These are phyloP conservation scores for Dittrichia graveolens DNA, from an alignment of 129 eudicot species.

Conservation along the genomic window DNA sequence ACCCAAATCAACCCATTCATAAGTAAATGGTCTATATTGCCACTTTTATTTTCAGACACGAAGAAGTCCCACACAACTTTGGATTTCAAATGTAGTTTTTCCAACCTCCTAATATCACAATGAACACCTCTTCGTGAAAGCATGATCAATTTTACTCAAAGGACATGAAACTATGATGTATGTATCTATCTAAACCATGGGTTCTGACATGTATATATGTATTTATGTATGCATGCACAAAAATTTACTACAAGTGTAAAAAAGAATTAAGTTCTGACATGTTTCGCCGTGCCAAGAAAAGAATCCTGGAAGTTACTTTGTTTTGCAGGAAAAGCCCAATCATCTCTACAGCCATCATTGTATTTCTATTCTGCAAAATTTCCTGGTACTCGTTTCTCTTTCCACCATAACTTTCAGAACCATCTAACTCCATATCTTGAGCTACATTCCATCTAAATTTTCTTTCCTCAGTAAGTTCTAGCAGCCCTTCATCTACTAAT, in stretches of 20 bases:
- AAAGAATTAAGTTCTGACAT: conserved; percentile 66
- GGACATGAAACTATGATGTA: too few species aligned
- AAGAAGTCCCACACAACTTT: neutral
- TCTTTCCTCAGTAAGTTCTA: conserved; percentile 59
- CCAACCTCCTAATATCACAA: too few species aligned
- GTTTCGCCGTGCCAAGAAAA: conserved; percentile 82
- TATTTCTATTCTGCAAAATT: conserved; percentile 53
- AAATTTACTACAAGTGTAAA: neutral
- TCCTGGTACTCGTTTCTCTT: conserved; percentile 54
- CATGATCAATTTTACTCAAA: too few species aligned
- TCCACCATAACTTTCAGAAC: conserved; percentile 38
- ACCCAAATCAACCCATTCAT: neutral
- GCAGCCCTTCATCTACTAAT: conserved; percentile 81
- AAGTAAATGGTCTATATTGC: neutral
- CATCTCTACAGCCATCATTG: conserved; percentile 66
- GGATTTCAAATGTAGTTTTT: neutral
- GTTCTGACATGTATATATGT: too few species aligned
- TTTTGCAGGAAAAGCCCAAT: conserved; percentile 76
- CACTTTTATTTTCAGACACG: neutral
- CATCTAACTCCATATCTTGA: conserved; percentile 78
- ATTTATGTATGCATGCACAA: neutral
- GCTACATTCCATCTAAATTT: conserved; percentile 54
- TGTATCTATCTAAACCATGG: too few species aligned
- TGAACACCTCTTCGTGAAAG: too few species aligned
- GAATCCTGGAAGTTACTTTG: conserved; percentile 79